phyloP scores from a whole-genome alignment of 2,329 filamentous ascomycete species.

The Alternaria sp. region DNA sequence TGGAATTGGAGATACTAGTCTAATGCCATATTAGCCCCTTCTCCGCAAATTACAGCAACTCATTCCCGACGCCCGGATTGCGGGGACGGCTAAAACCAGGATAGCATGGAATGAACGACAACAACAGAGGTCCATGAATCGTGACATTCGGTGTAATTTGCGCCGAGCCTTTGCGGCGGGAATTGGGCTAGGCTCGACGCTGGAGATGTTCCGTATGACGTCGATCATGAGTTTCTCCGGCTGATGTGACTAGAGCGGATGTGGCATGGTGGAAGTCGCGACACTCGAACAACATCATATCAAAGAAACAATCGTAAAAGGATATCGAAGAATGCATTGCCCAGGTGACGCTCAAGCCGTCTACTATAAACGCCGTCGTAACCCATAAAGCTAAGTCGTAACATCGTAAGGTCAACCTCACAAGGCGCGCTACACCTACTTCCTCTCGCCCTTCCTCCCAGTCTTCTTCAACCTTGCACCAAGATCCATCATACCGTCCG shows the following conservation, averaged over 20 bases:
- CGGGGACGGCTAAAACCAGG: constrained; percentile 16
- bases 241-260: neutral
- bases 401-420: neutral
- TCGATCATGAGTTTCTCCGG: constrained; percentile 17
- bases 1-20: neutral
- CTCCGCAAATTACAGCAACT: constrained; percentile 27
- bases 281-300: neutral
- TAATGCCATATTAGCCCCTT: constrained; percentile 24
- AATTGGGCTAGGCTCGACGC: neutral
- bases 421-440: constrained; percentile 8
- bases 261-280: neutral
- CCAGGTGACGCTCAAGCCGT: neutral
- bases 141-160: constrained; percentile 16
- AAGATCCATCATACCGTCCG: constrained; percentile 52
- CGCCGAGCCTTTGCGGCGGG: neutral
- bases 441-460: constrained; percentile 52
- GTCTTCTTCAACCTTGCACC: constrained; percentile 52
- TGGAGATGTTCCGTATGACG: neutral
- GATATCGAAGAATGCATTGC: neutral
- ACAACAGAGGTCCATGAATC: neutral
- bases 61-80: constrained; percentile 20
- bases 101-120: neutral
- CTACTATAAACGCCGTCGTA: constrained; percentile 16
- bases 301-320: neutral
- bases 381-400: constrained; percentile 16